Percentiles rank a stretch among this genome's conserved stretches.
phyloP scores from a whole-genome alignment of 2,329 filamentous ascomycete genomes.

The Parasarocladium wereldwijsianum region DNA sequence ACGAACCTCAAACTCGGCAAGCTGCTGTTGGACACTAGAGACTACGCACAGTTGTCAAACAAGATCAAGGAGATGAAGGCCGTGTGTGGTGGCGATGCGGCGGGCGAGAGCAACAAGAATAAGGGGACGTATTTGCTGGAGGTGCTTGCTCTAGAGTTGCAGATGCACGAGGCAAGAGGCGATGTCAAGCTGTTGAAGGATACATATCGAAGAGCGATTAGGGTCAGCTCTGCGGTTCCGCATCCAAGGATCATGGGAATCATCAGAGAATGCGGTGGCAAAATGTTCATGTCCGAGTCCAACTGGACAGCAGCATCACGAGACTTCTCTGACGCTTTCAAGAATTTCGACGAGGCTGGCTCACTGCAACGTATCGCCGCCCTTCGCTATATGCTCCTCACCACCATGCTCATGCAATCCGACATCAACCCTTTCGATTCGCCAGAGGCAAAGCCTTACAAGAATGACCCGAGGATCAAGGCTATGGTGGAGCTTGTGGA shows the following conservation, averaged over 20 bases:
- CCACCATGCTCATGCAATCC: slow-evolving; percentile 97
- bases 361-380: slow-evolving; percentile 94
- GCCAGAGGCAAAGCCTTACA: slow-evolving; percentile 97
- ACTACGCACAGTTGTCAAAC: slow-evolving; percentile 65
- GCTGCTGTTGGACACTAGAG: slow-evolving; percentile 79
- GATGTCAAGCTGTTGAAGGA: slow-evolving; percentile 96
- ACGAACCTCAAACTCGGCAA: slow-evolving; percentile 95
- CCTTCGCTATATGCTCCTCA: slow-evolving; percentile 88
- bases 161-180: slow-evolving; percentile 93
- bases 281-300: slow-evolving; percentile 99
- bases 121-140: slow-evolving; percentile 95
- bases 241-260: slow-evolving; percentile 99
- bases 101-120: slow-evolving; percentile 80
- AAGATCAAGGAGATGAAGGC: slow-evolving; percentile 82
- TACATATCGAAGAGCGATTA: slow-evolving; percentile 80
- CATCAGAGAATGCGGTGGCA: slow-evolving; percentile 94
- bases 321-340: slow-evolving; percentile 97
- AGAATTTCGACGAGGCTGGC: slow-evolving; percentile 96
- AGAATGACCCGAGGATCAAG: slow-evolving; percentile 83
- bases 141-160: slow-evolving; percentile 92
- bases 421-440: slow-evolving; percentile 98
- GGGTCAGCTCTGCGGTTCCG: slow-evolving; percentile 89
- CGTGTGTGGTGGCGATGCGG: slow-evolving; percentile 66
- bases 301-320: slow-evolving; percentile 97
- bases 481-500: slow-evolving; percentile 97